Evolutionary conservation across 2,329 filamentous ascomycete species (phyloP).

Genomic region (Calonectria crousiana): DNA sequence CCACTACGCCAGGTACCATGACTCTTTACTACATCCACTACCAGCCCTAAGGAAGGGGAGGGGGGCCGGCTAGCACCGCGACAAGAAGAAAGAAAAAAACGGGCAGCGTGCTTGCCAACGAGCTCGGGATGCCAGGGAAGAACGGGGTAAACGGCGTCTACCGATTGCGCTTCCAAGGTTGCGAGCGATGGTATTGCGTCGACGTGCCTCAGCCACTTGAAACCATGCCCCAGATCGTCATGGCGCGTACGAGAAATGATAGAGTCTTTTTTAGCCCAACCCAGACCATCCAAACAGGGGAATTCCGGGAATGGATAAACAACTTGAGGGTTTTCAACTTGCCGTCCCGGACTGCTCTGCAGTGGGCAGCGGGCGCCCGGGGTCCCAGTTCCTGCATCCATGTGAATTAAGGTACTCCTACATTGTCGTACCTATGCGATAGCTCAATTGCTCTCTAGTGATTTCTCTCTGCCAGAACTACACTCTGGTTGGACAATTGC

Average conservation of each 20-base stretch:
- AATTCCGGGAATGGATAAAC: slow-evolving; percentile 5
- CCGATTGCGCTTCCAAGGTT: slow-evolving; percentile 5
- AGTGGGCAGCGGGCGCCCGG: not conserved
- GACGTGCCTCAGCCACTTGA: not conserved
- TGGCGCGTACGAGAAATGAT: not conserved
- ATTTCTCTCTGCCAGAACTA: slow-evolving; percentile 18
- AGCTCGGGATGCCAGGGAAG: slow-evolving; percentile 13
- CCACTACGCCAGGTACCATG: slow-evolving; percentile 14
- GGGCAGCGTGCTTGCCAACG: not conserved
- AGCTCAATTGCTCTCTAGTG: slow-evolving; percentile 39
- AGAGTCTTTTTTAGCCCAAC: not conserved
- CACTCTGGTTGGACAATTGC: slow-evolving; percentile 46
- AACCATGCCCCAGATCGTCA: slow-evolving; percentile 2
- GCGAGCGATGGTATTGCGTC: slow-evolving; percentile 4
- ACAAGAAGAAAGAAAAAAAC: not conserved
- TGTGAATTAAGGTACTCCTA: slow-evolving; percentile 28
- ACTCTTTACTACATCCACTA: slow-evolving; percentile 10
- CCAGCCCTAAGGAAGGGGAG: not conserved
- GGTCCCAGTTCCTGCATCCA: slow-evolving; percentile 45
- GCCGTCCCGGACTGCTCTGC: not conserved
- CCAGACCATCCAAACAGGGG: not conserved
- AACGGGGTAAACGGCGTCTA: slow-evolving; percentile 19
- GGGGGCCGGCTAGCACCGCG: slow-evolving; percentile 9
- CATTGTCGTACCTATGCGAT: slow-evolving; percentile 32
- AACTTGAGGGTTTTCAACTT: not conserved